Evolutionary conservation across 352 stramenopile genomes (phyloP).

Genomic region (Globisporangium alternatum): DNA sequence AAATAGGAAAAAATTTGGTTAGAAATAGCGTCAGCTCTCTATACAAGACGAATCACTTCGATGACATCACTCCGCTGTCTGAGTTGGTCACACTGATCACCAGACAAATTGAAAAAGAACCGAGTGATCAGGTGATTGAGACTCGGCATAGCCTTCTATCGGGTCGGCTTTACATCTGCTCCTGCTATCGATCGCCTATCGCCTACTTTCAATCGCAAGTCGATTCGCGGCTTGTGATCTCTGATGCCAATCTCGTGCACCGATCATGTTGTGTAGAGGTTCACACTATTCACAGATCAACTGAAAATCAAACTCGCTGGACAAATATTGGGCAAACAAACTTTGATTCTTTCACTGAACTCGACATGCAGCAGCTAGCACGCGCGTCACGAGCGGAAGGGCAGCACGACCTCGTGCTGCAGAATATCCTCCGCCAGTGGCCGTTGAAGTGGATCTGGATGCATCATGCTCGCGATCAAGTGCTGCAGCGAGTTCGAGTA

Average conservation of each 20-base stretch:
- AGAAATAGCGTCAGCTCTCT: neutral
- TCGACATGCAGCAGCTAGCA: neutral
- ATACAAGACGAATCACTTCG: conserved; percentile 8
- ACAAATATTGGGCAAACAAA: neutral
- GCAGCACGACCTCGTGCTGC: conserved; percentile 77
- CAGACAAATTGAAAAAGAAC: no score
- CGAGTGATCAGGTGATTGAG: no score
- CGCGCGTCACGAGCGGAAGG: conserved; percentile 33
- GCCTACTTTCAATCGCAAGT: no score
- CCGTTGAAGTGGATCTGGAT: conserved; percentile 78
- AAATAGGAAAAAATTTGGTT: neutral
- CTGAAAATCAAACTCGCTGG: no score
- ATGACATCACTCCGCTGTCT: conserved; percentile 10
- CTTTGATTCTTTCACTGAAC: neutral
- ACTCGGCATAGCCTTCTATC: no score
- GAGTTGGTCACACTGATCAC: neutral
- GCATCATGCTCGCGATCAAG: conserved; percentile 85
- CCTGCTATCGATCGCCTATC: no score
- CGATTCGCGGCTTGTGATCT: no score
- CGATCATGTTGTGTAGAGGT: neutral
- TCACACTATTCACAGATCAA: no score
- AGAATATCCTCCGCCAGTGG: conserved; percentile 81
- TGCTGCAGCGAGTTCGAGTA: conserved; percentile 88
- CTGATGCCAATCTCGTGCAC: neutral
- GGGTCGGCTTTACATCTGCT: no score